Evolutionary conservation across 192 early-diverging fungal species (phyloP).

Genomic region (Kickxella alabastrina): DNA sequence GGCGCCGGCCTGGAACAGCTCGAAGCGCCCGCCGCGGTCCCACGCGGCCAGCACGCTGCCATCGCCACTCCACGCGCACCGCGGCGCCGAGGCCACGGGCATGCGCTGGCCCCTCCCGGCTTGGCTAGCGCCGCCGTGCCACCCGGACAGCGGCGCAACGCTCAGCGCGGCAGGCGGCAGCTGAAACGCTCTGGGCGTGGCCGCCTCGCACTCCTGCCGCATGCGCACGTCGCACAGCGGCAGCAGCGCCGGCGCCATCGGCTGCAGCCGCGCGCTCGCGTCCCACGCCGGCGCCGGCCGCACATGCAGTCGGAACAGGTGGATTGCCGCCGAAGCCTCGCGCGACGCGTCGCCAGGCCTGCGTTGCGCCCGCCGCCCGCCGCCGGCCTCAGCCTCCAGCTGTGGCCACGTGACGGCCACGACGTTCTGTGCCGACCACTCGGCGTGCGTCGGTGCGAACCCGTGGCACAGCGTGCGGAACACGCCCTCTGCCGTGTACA

Average conservation of each 20-base stretch:
- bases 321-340: slow-evolving; percentile 29
- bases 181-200: slow-evolving; percentile 16
- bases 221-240: slow-evolving; percentile 47
- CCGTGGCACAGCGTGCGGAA: slow-evolving; percentile 47
- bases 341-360: slow-evolving; percentile 24
- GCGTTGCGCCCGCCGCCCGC: slow-evolving; percentile 39
- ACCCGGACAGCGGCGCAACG: slow-evolving; percentile 46
- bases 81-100: slow-evolving; percentile 42
- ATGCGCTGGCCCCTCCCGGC: slow-evolving; percentile 37
- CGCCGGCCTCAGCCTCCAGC: slow-evolving; percentile 22
- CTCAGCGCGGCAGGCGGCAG: slow-evolving; percentile 6
- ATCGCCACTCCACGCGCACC: slow-evolving; percentile 47
- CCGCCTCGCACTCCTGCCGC: slow-evolving; percentile 20
- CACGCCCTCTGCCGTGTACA: slow-evolving; percentile 29
- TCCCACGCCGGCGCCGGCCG: slow-evolving; percentile 41
- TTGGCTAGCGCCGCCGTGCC: slow-evolving; percentile 41
- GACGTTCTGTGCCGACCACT: slow-evolving; percentile 51
- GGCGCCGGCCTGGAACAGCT: slow-evolving; percentile 32
- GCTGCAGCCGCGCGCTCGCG: slow-evolving; percentile 8
- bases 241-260: slow-evolving; percentile 44
- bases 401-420: slow-evolving; percentile 50
- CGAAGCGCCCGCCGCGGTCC: slow-evolving; percentile 46
- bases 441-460: slow-evolving; percentile 35
- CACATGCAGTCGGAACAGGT: slow-evolving; percentile 42
- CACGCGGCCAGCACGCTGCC: slow-evolving; percentile 37